These are phyloP conservation scores for Jackrogersella minutella DNA, from an alignment of 495 filamentous ascomycete genomes.

Conservation along the genomic window DNA sequence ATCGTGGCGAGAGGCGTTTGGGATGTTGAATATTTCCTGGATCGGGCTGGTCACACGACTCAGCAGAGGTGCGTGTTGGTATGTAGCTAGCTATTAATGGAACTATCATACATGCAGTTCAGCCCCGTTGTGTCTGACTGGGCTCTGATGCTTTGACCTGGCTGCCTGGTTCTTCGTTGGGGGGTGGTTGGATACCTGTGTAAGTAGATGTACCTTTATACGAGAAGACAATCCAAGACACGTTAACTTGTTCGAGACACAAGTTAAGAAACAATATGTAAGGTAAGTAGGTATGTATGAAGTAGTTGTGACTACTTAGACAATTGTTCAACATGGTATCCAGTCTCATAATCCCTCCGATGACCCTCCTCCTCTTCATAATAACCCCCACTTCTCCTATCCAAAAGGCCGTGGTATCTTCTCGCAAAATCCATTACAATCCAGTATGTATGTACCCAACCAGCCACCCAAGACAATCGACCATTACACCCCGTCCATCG, in stretches of 20 bases:
- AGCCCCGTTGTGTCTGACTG: no score
- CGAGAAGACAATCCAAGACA: no score
- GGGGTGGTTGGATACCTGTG: background rate
- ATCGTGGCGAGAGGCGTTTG: background rate
- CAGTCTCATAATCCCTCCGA: background rate
- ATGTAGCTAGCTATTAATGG: no score
- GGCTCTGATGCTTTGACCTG: no score
- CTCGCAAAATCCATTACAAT: background rate
- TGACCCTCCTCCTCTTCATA: background rate
- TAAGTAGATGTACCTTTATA: background rate
- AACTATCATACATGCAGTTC: background rate
- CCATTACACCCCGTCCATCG: constrained; percentile 1
- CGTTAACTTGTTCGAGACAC: no score
- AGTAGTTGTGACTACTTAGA: background rate
- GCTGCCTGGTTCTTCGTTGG: background rate
- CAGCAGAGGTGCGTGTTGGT: background rate
- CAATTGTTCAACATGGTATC: background rate
- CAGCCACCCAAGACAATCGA: background rate
- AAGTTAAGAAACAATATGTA: no score
- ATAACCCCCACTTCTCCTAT: no score
- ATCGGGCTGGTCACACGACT: background rate
- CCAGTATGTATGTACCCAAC: no score
- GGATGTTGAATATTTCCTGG: background rate
- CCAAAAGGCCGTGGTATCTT: background rate
- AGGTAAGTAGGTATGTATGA: background rate